Conservation (phyloP, 257 asterid genomes). For the Penstemon eatonii region DNA sequence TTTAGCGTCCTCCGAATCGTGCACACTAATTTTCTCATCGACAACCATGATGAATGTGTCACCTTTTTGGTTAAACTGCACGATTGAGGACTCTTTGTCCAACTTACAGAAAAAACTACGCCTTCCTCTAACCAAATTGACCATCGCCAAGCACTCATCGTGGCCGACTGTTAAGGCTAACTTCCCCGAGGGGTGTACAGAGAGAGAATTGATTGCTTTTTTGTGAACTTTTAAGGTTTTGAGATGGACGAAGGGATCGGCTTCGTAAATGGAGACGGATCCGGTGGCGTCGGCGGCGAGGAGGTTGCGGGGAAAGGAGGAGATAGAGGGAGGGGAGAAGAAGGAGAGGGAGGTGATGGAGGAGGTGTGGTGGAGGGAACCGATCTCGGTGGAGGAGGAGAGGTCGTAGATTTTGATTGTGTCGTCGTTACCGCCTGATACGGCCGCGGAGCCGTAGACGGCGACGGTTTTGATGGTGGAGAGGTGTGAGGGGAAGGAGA, state of each 20-base stretch:
- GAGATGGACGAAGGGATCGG: constrained; percentile 86
- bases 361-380: constrained; percentile 71
- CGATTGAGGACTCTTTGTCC: constrained; percentile 70
- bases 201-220: constrained; percentile 59
- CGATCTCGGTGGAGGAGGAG: constrained; percentile 73
- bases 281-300: constrained; percentile 76
- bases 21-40: constrained; percentile 67
- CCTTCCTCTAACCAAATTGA: constrained; percentile 84
- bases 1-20: constrained; percentile 79
- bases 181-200: constrained; percentile 87
- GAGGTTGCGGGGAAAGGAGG: constrained; percentile 75
- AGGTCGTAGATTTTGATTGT: constrained; percentile 94
- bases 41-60: constrained; percentile 66
- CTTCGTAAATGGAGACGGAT: constrained; percentile 64
- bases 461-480: constrained; percentile 89
- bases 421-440: constrained; percentile 90
- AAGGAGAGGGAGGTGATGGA: constrained; percentile 76
- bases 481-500: constrained; percentile 95
- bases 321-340: constrained; percentile 60
- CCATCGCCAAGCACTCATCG: constrained; percentile 83
- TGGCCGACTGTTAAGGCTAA: constrained; percentile 78
- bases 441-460: constrained; percentile 79
- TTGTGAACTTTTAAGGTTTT: constrained; percentile 69
- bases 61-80: constrained; percentile 55
- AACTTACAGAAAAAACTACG: constrained; percentile 73